Evolutionary conservation across 1,284 basidiomycete genomes (phyloP).

Genomic region (Trichosporon inkin): DNA sequence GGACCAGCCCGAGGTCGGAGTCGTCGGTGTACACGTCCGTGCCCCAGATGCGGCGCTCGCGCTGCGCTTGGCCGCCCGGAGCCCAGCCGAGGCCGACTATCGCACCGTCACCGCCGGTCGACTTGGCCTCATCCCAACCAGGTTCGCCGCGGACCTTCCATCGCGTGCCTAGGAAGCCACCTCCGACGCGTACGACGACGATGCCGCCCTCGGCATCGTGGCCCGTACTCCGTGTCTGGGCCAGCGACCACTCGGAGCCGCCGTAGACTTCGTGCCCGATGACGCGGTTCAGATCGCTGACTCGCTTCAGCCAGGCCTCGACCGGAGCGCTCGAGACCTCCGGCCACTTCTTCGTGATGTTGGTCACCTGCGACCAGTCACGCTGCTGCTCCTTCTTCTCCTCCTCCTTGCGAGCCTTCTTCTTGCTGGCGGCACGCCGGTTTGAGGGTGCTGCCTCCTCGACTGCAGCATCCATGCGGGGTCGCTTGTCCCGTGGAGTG

Average conservation of each 20-base stretch:
- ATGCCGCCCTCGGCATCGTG: constrained; percentile 31
- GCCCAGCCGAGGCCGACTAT: constrained; percentile 25
- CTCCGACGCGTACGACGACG: constrained; percentile 35
- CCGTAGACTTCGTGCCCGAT: constrained; percentile 30
- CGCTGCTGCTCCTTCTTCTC: constrained; percentile 26
- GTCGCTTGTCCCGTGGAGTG: constrained; percentile 36
- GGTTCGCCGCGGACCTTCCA: constrained; percentile 46
- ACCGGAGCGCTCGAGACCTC: constrained; percentile 35
- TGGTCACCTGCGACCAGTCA: constrained; percentile 33
- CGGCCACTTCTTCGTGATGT: constrained; percentile 27
- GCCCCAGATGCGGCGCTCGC: constrained; percentile 54
- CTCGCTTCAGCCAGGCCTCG: constrained; percentile 32
- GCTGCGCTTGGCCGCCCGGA: constrained; percentile 15
- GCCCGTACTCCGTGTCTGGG: constrained; percentile 19
- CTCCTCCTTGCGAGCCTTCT: constrained; percentile 42
- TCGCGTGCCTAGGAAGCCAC: constrained; percentile 34
- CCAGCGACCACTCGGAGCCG: constrained; percentile 34
- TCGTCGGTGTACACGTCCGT: constrained; percentile 61
- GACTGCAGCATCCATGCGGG: constrained; percentile 43
- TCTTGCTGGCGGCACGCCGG: constrained; percentile 24
- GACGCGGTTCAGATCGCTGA: constrained; percentile 23
- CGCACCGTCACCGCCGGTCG: constrained; percentile 10
- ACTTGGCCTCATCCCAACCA: constrained; percentile 41
- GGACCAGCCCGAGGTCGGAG: constrained; percentile 55
- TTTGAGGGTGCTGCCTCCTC: constrained; percentile 33